These are phyloP conservation scores for Sindora glabra DNA, from an alignment of 306 rosid genomes.

Conservation along the genomic window DNA sequence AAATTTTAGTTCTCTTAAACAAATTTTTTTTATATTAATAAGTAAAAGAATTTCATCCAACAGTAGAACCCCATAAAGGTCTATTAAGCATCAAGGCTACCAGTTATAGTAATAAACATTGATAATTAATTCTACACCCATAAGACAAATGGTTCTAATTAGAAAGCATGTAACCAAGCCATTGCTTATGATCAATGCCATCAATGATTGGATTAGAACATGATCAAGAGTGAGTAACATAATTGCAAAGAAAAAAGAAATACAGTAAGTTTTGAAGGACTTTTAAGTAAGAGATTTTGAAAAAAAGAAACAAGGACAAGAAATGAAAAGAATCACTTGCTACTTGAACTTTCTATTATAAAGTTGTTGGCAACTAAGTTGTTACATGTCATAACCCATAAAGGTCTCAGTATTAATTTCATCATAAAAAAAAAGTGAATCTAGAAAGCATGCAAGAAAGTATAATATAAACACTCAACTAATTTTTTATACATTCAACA, in stretches of 20 bases:
- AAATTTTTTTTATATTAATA: neutral
- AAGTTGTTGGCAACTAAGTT: slow-evolving; percentile 78
- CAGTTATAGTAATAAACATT: neutral
- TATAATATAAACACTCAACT: neutral
- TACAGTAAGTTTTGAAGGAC: neutral
- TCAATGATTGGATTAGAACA: neutral
- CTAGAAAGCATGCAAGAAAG: too few relatives aligned
- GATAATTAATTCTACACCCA: neutral
- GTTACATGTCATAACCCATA: slow-evolving; percentile 34
- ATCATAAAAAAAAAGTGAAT: neutral
- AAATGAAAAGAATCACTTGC: slow-evolving; percentile 45
- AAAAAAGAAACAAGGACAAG: too few relatives aligned
- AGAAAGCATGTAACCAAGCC: neutral
- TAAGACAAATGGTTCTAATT: neutral
- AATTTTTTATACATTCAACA: neutral
- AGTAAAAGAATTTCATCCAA: too few relatives aligned
- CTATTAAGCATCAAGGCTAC: neutral
- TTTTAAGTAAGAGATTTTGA: neutral
- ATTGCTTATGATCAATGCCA: neutral
- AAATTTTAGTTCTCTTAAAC: neutral
- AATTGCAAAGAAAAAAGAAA: neutral
- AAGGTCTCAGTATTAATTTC: slow-evolving; percentile 11
- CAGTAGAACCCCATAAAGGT: too few relatives aligned
- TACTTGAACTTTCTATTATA: slow-evolving; percentile 32
- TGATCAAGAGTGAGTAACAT: neutral